phyloP scores from a whole-genome alignment of 148 eudicot genomes.

The Rhododendron mucronatum region DNA sequence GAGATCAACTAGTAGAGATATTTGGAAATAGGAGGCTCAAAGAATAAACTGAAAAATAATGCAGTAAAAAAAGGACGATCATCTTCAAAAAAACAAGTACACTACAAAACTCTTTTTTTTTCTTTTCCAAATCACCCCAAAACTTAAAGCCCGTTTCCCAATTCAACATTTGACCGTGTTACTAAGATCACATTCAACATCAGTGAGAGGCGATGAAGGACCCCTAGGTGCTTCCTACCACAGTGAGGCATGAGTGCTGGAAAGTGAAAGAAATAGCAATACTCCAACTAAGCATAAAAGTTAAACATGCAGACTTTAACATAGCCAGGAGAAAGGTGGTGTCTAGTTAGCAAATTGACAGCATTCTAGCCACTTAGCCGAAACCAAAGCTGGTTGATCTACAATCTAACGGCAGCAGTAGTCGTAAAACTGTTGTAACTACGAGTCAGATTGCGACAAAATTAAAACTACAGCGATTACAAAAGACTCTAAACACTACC shows the following conservation, averaged over 20 bases:
- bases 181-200: not conserved
- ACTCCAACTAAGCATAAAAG: not conserved
- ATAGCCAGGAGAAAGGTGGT: not conserved
- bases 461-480: not conserved
- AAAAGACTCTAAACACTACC: not conserved
- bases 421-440: not conserved
- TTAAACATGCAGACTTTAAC: not conserved
- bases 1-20: not conserved
- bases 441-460: too few relatives aligned
- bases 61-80: not conserved
- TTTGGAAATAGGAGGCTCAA: not conserved
- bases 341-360: not conserved
- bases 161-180: not conserved
- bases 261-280: not conserved
- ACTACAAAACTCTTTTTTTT: not conserved
- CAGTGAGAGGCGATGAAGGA: not conserved
- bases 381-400: not conserved
- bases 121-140: not conserved
- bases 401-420: not conserved
- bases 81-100: not conserved
- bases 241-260: not conserved
- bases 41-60: not conserved
- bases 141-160: not conserved
- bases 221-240: not conserved
- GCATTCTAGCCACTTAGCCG: not conserved